Evolutionary conservation across 208 protist species (phyloP).

Genomic region (Trichomonas gallinae): DNA sequence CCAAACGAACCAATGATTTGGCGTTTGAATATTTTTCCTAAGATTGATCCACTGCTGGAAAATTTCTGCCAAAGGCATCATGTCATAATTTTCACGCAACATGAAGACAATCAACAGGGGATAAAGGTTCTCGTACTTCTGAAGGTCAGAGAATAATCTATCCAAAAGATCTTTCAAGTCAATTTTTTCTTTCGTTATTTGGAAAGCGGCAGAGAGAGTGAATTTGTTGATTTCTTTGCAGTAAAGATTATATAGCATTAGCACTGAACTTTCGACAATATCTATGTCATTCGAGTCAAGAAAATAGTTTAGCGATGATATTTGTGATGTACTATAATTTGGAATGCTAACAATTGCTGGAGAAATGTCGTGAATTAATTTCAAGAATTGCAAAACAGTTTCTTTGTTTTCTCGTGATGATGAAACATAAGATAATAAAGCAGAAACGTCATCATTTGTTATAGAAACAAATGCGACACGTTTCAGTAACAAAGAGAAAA

Average conservation of each 20-base stretch:
- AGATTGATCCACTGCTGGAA: background rate
- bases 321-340: background rate
- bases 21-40: background rate
- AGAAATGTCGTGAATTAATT: background rate
- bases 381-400: background rate
- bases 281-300: background rate
- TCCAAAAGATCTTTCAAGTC: background rate
- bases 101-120: background rate
- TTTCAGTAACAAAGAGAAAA: background rate
- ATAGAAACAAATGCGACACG: background rate
- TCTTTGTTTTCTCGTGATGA: background rate
- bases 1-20: background rate
- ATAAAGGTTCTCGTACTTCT: background rate
- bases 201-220: background rate
- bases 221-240: background rate
- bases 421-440: background rate
- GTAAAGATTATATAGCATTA: background rate
- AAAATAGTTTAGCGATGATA: background rate
- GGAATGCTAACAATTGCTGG: background rate
- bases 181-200: background rate
- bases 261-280: background rate
- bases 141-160: background rate
- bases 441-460: background rate
- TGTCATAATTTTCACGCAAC: background rate
- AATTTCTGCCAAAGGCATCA: background rate